phyloP scores from a whole-genome alignment of 495 filamentous ascomycete species.

The Hypoxylon perforatum region DNA sequence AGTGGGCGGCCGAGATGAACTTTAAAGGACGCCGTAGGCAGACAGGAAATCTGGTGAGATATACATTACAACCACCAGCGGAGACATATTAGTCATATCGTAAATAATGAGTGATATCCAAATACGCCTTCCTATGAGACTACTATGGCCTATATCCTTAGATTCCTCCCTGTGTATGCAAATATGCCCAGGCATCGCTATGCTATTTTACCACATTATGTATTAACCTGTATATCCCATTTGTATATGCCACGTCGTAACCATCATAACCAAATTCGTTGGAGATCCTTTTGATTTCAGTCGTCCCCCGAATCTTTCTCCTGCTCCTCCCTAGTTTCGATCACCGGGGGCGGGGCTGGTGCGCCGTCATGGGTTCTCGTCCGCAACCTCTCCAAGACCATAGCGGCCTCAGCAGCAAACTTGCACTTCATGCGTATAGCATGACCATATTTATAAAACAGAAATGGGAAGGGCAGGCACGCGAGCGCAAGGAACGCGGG shows the following conservation, averaged over 20 bases:
- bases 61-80: too few relatives aligned
- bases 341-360: neutral
- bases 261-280: neutral
- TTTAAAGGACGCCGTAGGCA: conserved; percentile 19
- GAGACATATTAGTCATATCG: neutral
- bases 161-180: conserved; percentile 8
- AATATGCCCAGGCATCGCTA: conserved; percentile 2
- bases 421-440: conserved; percentile 75
- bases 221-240: neutral
- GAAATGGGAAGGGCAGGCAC: conserved; percentile 82
- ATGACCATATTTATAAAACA: conserved; percentile 82
- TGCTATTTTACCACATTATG: conserved; percentile 1
- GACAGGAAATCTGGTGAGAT: neutral
- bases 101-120: conserved; percentile 17
- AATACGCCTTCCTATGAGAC: neutral
- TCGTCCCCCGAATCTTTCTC: conserved; percentile 12
- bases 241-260: conserved; percentile 4
- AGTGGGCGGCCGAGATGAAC: conserved; percentile 45
- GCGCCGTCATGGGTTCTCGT: conserved; percentile 6
- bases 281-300: neutral
- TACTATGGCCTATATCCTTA: conserved; percentile 2
- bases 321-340: neutral
- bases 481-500: conserved; percentile 80
- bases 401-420: conserved; percentile 75
- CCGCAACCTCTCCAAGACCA: conserved; percentile 52